A percentile compares a stretch with the other conserved stretches of the same genome.
Evolutionary conservation across 805 yeast genomes (phyloP).

Genomic region (Wickerhamomyces alni): DNA sequence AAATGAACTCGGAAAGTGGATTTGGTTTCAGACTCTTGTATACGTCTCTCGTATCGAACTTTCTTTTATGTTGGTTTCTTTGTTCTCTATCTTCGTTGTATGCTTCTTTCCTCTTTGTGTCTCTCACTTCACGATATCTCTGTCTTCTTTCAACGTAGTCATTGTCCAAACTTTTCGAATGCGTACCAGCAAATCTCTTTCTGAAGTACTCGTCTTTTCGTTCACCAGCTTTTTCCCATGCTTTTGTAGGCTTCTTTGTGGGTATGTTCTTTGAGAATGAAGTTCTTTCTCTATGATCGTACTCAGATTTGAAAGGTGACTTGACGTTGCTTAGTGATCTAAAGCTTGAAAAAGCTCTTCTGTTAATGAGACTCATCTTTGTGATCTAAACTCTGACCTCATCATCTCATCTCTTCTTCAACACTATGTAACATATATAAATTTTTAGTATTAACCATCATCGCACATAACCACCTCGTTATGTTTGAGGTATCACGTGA

Average conservation of each 20-base stretch:
- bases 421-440: too few relatives aligned
- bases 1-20: constrained; percentile 61
- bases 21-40: constrained; percentile 25
- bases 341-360: too few relatives aligned
- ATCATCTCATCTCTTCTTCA: too few relatives aligned
- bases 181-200: constrained; percentile 60
- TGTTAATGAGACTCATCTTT: too few relatives aligned
- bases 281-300: constrained; percentile 2
- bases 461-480: too few relatives aligned
- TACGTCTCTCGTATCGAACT: constrained; percentile 14
- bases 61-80: constrained; percentile 12
- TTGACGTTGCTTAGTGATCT: background rate
- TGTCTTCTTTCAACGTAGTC: constrained; percentile 13
- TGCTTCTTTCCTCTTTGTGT: constrained; percentile 6
- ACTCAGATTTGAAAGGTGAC: constrained; percentile 5
- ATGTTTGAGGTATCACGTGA: too few relatives aligned
- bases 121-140: constrained; percentile 16
- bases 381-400: too few relatives aligned
- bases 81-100: constrained; percentile 5
- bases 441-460: too few relatives aligned
- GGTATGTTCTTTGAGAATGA: constrained; percentile 42
- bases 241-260: constrained; percentile 34
- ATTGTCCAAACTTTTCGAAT: constrained; percentile 34
- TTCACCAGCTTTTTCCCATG: constrained; percentile 62
- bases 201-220: constrained; percentile 58